Evolutionary conservation across 768 basidiomycete species (phyloP).

Genomic region (Solioccasus polychromus): DNA sequence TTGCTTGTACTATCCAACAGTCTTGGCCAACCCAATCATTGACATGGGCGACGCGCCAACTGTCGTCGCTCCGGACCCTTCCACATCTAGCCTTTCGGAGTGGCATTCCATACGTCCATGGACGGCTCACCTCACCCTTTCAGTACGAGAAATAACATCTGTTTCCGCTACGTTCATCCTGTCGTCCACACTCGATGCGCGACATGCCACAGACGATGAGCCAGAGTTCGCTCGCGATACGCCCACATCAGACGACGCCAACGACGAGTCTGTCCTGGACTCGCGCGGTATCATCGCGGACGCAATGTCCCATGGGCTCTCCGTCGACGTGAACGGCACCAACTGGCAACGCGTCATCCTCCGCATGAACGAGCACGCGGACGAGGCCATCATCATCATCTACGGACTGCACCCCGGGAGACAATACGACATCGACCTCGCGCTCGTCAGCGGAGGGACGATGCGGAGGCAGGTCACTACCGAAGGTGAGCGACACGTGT

Average conservation of each 20-base stretch:
- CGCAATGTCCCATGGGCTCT: constrained; percentile 69
- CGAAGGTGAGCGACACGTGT: constrained; percentile 43
- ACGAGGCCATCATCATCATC: constrained; percentile 89
- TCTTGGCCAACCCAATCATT: background rate
- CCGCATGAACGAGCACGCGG: constrained; percentile 73
- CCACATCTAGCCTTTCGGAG: constrained; percentile 24
- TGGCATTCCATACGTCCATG: constrained; percentile 81
- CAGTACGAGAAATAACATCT: constrained; percentile 78
- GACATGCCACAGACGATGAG: constrained; percentile 15
- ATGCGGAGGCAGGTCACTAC: constrained; percentile 68
- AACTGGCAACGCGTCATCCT: constrained; percentile 80
- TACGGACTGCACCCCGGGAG: constrained; percentile 86
- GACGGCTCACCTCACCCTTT: constrained; percentile 66
- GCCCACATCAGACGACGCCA: constrained; percentile 37
- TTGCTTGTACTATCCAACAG: background rate
- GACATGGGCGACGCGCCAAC: constrained; percentile 19
- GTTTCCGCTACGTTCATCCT: constrained; percentile 78
- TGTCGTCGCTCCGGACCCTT: constrained; percentile 4
- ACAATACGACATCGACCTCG: constrained; percentile 88
- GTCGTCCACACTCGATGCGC: constrained; percentile 46
- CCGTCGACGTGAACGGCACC: constrained; percentile 75
- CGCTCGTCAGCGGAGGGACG: constrained; percentile 62
- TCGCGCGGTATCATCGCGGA: constrained; percentile 55
- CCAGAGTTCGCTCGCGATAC: constrained; percentile 31
- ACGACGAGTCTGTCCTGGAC: constrained; percentile 30